Evolutionary conservation across 768 basidiomycete genomes (phyloP), one percentile per base, ranked within the genome.

Genomic region (Gymnopilus dilepis): DNA sequence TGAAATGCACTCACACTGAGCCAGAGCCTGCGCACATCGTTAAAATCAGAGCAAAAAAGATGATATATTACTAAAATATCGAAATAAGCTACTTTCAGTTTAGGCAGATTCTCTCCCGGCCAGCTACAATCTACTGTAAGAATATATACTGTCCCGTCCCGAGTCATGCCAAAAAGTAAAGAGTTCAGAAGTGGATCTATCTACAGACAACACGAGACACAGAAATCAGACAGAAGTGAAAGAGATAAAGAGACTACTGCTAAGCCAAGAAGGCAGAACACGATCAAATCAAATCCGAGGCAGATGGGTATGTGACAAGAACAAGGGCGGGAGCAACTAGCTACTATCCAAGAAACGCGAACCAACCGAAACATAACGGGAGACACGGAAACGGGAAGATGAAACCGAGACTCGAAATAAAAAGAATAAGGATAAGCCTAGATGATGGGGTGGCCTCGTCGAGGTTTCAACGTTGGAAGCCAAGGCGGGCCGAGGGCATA

Each of bases 51-150:
- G 2, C 34, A 53, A 22, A 21, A 43, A 57, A 45, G 34, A 13
- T 19, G 56, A 37, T 55, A 60, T 59, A 54, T 60, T 55, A 60
- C 52, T 60, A 60, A 45, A 56, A 61, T 61, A 61, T 61, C 60
- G 60, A 61, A 61, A 61, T 61, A 61, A 61, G 54, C 54, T 61
- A 61, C 60, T 61, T 61, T 61, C 60, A 43, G 21, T 19, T 31
- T 38, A 54, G 52, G 52, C 52, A 37, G 19, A 40, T 26, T 22
- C 34, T 53, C 31, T 40, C 33, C 52, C 52, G 52, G 52, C 34
- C 52, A 40, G 52, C 34, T 37, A 40, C 34, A 38, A 53, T 54
- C 22, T 38, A 54, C 37, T 24, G 31, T 38, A 54, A n/a, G 52
- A 38, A 54, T 54, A 37, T 54, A 54, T 54, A 54, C 52, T 40